Conservation (phyloP, 2,329 filamentous ascomycete species). For the Albifimbria verrucaria region DNA sequence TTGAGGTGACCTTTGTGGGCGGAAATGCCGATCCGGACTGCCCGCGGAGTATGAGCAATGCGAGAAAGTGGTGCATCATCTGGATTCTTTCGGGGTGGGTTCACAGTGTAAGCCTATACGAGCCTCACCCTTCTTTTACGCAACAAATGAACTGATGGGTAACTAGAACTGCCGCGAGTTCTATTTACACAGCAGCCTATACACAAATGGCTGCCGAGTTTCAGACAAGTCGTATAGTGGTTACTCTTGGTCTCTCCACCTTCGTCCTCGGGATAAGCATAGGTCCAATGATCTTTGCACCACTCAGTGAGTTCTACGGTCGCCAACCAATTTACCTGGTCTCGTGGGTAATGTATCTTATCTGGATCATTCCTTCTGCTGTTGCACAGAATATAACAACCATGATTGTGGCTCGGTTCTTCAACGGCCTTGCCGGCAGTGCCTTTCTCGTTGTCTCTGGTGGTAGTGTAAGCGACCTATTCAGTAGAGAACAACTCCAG, state of each 20-base stretch:
- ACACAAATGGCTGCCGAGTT: constrained; percentile 14
- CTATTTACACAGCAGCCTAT: constrained; percentile 56
- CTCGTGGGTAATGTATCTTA: constrained; percentile 67
- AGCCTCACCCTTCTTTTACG: not conserved
- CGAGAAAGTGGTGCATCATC: constrained; percentile 77
- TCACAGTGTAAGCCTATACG: constrained; percentile 64
- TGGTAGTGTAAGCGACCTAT: constrained; percentile 15
- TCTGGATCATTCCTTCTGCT: constrained; percentile 76
- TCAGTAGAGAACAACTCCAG: constrained; percentile 11
- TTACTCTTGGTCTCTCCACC: constrained; percentile 11
- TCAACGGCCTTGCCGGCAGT: constrained; percentile 48
- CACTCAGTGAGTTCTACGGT: constrained; percentile 71
- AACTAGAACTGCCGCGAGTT: constrained; percentile 71
- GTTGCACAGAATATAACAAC: constrained; percentile 72
- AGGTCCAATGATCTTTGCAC: constrained; percentile 56
- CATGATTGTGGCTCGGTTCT: constrained; percentile 71
- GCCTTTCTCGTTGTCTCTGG: constrained; percentile 16
- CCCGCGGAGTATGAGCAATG: constrained; percentile 64
- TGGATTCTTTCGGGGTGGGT: constrained; percentile 70
- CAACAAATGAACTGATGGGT: not conserved
- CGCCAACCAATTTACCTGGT: constrained; percentile 71
- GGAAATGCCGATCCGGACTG: constrained; percentile 68
- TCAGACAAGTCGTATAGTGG: constrained; percentile 6
- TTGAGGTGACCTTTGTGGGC: constrained; percentile 72
- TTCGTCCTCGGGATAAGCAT: constrained; percentile 49